Evolutionary conservation across 805 yeast genomes (phyloP).

Genomic region (Nadsonia fulvescens): DNA sequence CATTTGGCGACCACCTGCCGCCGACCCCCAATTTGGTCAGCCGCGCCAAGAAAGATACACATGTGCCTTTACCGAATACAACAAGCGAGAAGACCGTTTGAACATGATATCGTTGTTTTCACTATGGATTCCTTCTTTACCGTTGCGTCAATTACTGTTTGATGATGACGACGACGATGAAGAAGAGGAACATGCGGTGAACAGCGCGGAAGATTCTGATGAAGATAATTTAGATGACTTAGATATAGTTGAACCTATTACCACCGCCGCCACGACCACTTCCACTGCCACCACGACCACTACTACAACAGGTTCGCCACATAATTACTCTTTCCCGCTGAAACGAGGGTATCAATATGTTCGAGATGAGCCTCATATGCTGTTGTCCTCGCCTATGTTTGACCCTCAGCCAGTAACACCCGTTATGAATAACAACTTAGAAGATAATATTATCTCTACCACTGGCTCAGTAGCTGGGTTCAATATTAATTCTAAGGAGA

Average conservation of each 20-base stretch:
- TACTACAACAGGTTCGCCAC: conserved; percentile 1
- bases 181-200: too few relatives aligned
- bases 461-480: too few relatives aligned
- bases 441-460: too few relatives aligned
- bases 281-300: neutral
- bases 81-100: conserved; percentile 17
- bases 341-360: too few relatives aligned
- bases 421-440: too few relatives aligned
- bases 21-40: conserved; percentile 5
- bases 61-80: conserved; percentile 24
- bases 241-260: conserved; percentile 1
- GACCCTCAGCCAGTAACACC: too few relatives aligned
- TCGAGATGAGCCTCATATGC: too few relatives aligned
- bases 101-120: conserved; percentile 17
- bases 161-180: too few relatives aligned
- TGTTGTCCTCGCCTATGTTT: conserved; percentile 1
- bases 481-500: too few relatives aligned
- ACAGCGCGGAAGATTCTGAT: conserved; percentile 2
- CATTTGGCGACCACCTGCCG: conserved; percentile 14
- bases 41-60: conserved; percentile 16
- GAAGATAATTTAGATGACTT: conserved; percentile 1
- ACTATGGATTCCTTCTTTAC: conserved; percentile 14
- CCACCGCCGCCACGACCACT: conserved; percentile 1
- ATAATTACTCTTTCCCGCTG: too few relatives aligned
- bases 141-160: conserved; percentile 3